These are phyloP conservation scores for Fremontodendron californicum DNA, from an alignment of 345 rosid genomes.

Conservation along the genomic window DNA sequence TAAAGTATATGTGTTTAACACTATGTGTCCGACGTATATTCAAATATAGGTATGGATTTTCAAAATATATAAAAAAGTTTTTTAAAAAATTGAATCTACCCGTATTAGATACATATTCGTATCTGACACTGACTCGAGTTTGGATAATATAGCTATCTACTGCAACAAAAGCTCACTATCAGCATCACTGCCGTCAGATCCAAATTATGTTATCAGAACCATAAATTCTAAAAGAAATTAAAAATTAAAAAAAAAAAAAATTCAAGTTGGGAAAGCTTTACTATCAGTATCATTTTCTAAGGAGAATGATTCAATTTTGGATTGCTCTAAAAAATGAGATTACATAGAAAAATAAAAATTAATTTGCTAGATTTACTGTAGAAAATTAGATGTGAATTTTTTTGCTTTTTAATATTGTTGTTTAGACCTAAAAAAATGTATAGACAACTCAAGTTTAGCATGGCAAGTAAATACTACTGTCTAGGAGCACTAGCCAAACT, in stretches of 20 bases:
- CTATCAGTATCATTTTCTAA: no score
- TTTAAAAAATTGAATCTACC: no score
- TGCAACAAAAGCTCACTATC: not conserved
- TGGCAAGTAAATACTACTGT: not conserved
- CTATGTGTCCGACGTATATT: no score
- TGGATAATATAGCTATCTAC: no score
- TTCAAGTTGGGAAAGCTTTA: not conserved
- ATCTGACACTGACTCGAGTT: no score
- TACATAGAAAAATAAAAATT: not conserved
- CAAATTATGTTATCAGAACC: not conserved
- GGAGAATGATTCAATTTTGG: not conserved
- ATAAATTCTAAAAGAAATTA: not conserved
- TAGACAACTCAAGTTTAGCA: not conserved
- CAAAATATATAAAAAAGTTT: no score
- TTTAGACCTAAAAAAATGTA: not conserved
- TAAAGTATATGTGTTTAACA: no score
- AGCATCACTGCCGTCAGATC: not conserved
- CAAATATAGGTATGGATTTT: no score
- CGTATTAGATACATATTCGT: no score
- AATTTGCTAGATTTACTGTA: not conserved
- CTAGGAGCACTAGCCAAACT: not conserved
- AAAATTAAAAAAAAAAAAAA: no score
- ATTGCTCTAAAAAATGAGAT: not conserved
- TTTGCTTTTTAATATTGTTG: not conserved
- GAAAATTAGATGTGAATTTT: not conserved